phyloP scores from a whole-genome alignment of 1,284 basidiomycete species.

The Phylloporus sp. region DNA sequence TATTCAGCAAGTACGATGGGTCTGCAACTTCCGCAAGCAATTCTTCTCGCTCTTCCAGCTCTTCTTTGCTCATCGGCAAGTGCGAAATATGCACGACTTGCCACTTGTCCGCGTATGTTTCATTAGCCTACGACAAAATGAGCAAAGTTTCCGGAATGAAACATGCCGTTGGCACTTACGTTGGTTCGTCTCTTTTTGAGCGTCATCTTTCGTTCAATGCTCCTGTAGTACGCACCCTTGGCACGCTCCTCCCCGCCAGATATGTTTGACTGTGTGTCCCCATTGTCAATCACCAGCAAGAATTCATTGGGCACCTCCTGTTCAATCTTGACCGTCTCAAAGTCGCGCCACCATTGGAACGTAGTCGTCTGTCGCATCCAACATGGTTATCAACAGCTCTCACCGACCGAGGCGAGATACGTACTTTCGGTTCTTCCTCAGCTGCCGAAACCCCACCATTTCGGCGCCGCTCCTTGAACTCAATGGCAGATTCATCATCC shows the following conservation, averaged over 20 bases:
- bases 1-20: slow-evolving; percentile 54
- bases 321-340: slow-evolving; percentile 84
- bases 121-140: slow-evolving; percentile 54
- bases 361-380: slow-evolving; percentile 58
- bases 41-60: slow-evolving; percentile 61
- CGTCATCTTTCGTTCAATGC: slow-evolving; percentile 85
- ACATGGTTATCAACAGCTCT: not conserved
- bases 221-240: slow-evolving; percentile 87
- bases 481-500: slow-evolving; percentile 74
- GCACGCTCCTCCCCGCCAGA: slow-evolving; percentile 40
- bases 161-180: slow-evolving; percentile 51
- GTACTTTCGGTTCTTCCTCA: slow-evolving; percentile 58
- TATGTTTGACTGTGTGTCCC: slow-evolving; percentile 44
- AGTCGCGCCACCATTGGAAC: slow-evolving; percentile 81
- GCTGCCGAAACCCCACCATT: slow-evolving; percentile 50
- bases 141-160: slow-evolving; percentile 7
- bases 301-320: slow-evolving; percentile 87
- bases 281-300: slow-evolving; percentile 77
- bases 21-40: slow-evolving; percentile 62
- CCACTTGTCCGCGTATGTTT: slow-evolving; percentile 80
- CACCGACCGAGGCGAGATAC: slow-evolving; percentile 3
- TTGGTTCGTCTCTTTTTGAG: slow-evolving; percentile 86
- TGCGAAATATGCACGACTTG: slow-evolving; percentile 73
- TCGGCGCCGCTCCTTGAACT: slow-evolving; percentile 61
- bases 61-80: slow-evolving; percentile 58